phyloP scores from a whole-genome alignment of 1,139 yeast genomes.

The Saccharomyces hybrid region DNA sequence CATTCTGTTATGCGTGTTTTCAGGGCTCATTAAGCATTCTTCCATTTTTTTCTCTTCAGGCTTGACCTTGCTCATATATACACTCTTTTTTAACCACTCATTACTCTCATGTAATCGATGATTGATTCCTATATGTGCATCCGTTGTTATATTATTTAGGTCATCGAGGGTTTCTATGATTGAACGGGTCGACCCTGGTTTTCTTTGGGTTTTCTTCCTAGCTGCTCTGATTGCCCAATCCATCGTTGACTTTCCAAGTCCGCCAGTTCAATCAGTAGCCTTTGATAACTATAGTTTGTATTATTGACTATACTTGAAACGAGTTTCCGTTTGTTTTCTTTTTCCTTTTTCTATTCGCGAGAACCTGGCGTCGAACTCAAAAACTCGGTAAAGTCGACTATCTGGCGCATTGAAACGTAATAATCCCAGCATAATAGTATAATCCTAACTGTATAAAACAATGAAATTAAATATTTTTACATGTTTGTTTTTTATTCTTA shows the following conservation, averaged over 20 bases:
- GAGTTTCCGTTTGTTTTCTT: neutral
- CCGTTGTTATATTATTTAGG: conserved; percentile 20
- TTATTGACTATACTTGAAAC: neutral
- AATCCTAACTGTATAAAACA: neutral
- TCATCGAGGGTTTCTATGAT: conserved; percentile 27
- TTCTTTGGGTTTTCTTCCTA: conserved; percentile 21
- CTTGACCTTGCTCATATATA: neutral
- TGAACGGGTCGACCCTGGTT: conserved; percentile 28
- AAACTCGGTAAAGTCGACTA: neutral
- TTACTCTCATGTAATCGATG: conserved; percentile 13
- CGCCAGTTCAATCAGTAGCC: neutral
- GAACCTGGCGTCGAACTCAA: neutral
- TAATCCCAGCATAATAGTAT: too few relatives aligned
- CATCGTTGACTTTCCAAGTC: conserved; percentile 11
- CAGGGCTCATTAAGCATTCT: conserved; percentile 12
- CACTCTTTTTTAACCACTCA: conserved; percentile 17
- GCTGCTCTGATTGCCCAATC: conserved; percentile 30
- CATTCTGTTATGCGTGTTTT: conserved; percentile 10
- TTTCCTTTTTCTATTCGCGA: neutral
- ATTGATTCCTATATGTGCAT: conserved; percentile 19
- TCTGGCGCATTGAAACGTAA: neutral
- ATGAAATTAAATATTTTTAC: neutral
- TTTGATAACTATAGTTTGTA: neutral
- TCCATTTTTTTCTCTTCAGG: conserved; percentile 1
- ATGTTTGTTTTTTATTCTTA: neutral